phyloP scores from a whole-genome alignment of 352 stramenopile species.

The Phytophthora cryptogea region DNA sequence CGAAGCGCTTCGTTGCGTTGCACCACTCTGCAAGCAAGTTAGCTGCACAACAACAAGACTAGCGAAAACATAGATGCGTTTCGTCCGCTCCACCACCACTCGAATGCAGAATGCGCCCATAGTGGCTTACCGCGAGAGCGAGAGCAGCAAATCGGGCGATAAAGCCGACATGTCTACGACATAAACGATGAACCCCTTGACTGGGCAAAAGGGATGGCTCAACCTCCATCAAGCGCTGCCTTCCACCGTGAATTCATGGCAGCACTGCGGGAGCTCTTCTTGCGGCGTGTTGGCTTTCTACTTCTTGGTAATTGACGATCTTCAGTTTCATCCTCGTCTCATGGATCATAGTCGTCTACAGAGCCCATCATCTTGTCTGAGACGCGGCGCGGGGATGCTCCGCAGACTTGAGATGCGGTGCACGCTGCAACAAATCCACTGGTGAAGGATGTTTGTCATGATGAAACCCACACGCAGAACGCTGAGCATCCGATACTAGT shows the following conservation, averaged over 20 bases:
- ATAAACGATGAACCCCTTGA: conserved; percentile 5
- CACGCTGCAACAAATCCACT: not conserved
- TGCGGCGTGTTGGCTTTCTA: not conserved
- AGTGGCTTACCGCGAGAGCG: conserved; percentile 18
- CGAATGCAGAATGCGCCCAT: conserved; percentile 1
- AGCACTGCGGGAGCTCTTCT: not conserved
- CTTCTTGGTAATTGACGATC: not conserved
- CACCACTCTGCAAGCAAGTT: conserved; percentile 7
- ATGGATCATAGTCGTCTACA: conserved; percentile 27
- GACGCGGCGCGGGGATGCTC: conserved; percentile 10
- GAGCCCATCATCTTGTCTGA: conserved; percentile 19
- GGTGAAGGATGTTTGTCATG: not conserved
- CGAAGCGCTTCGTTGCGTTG: conserved; percentile 14
- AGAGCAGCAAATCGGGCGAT: conserved; percentile 21
- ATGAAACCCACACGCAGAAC: not conserved
- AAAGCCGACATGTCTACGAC: conserved; percentile 4
- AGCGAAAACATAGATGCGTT: conserved; percentile 25
- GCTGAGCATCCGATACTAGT: not conserved
- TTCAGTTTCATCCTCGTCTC: conserved; percentile 10
- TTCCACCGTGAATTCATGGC: conserved; percentile 1
- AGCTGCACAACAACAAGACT: conserved; percentile 26
- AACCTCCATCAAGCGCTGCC: conserved; percentile 4
- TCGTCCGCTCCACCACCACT: conserved; percentile 16
- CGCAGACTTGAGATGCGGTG: conserved; percentile 1
- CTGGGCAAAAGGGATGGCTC: not conserved